Evolutionary conservation across 2,329 filamentous ascomycete genomes (phyloP).

Genomic region (Scortechinia acanthostroma): DNA sequence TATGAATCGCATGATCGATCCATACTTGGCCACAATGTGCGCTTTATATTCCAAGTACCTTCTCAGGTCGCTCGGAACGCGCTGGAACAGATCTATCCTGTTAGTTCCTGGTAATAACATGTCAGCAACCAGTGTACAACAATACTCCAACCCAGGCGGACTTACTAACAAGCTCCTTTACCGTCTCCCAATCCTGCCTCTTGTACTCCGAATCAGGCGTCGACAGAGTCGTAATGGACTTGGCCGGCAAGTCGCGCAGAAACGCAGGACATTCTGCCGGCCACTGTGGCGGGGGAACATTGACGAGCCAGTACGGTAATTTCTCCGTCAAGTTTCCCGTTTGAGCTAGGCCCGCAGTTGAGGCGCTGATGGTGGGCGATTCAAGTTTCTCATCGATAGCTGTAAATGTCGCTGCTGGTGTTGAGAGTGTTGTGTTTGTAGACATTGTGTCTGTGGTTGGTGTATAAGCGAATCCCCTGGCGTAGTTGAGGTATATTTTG

Average conservation of each 20-base stretch:
- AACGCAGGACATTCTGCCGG: slow-evolving; percentile 66
- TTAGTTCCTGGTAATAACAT: slow-evolving; percentile 32
- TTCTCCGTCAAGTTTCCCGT: neutral
- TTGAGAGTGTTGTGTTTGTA: too few relatives aligned
- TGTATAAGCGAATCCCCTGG: too few relatives aligned
- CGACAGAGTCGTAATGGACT: slow-evolving; percentile 64
- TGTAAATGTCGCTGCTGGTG: neutral
- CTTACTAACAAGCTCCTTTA: slow-evolving; percentile 45
- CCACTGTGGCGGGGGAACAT: slow-evolving; percentile 57
- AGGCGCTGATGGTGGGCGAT: too few relatives aligned
- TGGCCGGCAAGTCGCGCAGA: slow-evolving; percentile 52
- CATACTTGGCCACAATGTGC: slow-evolving; percentile 57
- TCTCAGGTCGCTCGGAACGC: slow-evolving; percentile 71
- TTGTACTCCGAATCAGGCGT: slow-evolving; percentile 63
- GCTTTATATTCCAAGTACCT: slow-evolving; percentile 68
- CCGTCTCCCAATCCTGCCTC: slow-evolving; percentile 62
- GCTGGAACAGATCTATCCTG: slow-evolving; percentile 69
- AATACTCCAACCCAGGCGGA: too few relatives aligned
- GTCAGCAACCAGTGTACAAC: neutral
- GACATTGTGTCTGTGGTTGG: too few relatives aligned
- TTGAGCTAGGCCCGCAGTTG: neutral
- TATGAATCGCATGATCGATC: slow-evolving; percentile 73
- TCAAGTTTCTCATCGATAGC: neutral
- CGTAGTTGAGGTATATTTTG: too few relatives aligned
- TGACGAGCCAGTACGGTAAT: slow-evolving; percentile 75